Evolutionary conservation across 2,329 filamentous ascomycete genomes (phyloP), one percentile per base, ranked within the genome.

Genomic region (Fusarium domesticum): DNA sequence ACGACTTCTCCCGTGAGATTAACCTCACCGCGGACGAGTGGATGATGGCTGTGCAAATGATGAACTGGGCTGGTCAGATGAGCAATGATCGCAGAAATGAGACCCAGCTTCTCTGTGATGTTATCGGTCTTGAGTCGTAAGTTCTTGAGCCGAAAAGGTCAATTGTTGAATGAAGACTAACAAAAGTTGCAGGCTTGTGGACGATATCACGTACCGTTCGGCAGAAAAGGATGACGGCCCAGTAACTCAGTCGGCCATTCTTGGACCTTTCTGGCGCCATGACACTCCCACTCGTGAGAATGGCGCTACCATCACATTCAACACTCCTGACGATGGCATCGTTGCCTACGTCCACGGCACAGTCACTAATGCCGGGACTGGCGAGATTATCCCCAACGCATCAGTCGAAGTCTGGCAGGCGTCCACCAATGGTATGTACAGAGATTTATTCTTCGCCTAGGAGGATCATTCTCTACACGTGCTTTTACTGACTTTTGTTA

Each of bases 181-280:
- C n/a, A n/a, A n/a, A 12, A 1, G 7, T 2, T 7, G 0, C 40
- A 75, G 73, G 16, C 78, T 87, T 4, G 86, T 91, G 36, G 88
- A 92, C 64, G 87, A 92, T 64, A 92, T 93, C 60, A 88, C 85
- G 43, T 85, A 83, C 69, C 83, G 81, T 39, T 53, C 60, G 14
- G 75, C 76, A 38, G 70, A 75, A 42, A 69, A 69, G 39, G 57
- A 60, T 28, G 50, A 61, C 31, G 70, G 71, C 12, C 60, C 70
- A 12, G 74, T 82, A 10, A 93, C 88, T 5, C 80, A 87, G 2
- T 87, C 86, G 4, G 83, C 89, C 32, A 89, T 95, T 53, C 77
- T 95, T 1, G 89, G 89, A 0, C 89, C 89, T 1, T 95, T 95
- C 70, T 95, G 87, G 80, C 78, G 87, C 6, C 76, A 81, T 34